Conservation (phyloP, 2,329 filamentous ascomycete genomes). For the Diaporthe velutina region DNA sequence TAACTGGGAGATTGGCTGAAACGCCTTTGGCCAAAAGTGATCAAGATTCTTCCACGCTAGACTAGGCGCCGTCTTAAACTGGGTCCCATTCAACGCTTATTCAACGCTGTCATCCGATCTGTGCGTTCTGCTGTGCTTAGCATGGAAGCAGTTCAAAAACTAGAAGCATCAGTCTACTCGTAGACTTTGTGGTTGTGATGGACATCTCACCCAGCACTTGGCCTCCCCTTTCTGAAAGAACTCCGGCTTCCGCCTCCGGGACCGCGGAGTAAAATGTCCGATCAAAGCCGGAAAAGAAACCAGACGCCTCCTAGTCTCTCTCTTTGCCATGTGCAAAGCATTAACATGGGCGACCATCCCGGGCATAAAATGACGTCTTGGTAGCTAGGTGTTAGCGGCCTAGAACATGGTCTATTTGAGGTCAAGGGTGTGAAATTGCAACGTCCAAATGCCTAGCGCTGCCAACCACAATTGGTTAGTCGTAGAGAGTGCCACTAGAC, state of each 20-base stretch:
- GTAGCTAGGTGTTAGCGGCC: slow-evolving; percentile 4
- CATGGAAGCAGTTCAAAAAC: not conserved
- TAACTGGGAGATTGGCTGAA: not conserved
- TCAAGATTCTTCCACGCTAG: not conserved
- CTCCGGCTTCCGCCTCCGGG: no score
- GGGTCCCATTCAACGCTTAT: slow-evolving; percentile 2
- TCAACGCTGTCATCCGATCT: slow-evolving; percentile 1
- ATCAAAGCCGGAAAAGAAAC: not conserved
- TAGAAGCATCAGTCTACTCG: not conserved
- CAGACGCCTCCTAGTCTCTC: not conserved
- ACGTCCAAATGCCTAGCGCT: not conserved
- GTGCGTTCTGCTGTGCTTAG: not conserved
- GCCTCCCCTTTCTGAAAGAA: not conserved
- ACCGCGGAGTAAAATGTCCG: not conserved
- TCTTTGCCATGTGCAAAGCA: slow-evolving; percentile 9
- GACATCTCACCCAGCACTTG: not conserved
- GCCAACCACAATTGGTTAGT: not conserved
- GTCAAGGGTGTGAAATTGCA: slow-evolving; percentile 21
- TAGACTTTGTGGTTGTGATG: not conserved
- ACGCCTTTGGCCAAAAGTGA: not conserved
- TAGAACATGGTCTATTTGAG: slow-evolving; percentile 24
- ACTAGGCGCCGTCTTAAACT: not conserved
- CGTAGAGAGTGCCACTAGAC: not conserved
- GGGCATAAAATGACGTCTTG: slow-evolving; percentile 16
- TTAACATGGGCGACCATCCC: not conserved